These are phyloP conservation scores for Neurospora sp. DNA, from an alignment of 495 filamentous ascomycete species.

Conservation along the genomic window DNA sequence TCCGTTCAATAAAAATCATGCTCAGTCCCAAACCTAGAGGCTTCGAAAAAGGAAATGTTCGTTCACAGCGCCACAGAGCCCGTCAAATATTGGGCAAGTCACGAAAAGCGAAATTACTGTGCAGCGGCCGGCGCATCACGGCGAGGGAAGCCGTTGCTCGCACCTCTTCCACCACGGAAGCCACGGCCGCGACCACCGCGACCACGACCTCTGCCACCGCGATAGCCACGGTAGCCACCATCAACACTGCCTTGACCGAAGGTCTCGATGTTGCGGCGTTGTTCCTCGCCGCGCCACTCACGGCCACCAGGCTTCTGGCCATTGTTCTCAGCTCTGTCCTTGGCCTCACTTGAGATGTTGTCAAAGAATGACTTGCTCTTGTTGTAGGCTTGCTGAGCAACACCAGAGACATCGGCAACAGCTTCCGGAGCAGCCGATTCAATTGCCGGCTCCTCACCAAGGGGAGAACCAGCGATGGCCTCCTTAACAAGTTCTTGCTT, in stretches of 20 bases:
- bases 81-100: neutral
- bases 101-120: slow-evolving; percentile 14
- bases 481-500: slow-evolving; percentile 93
- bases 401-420: slow-evolving; percentile 26
- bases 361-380: slow-evolving; percentile 86
- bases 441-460: slow-evolving; percentile 42
- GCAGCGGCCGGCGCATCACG: slow-evolving; percentile 12
- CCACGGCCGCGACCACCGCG: slow-evolving; percentile 50
- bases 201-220: slow-evolving; percentile 59
- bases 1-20: slow-evolving; percentile 5
- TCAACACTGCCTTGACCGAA: slow-evolving; percentile 98
- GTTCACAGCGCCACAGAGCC: slow-evolving; percentile 4
- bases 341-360: slow-evolving; percentile 88
- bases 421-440: slow-evolving; percentile 19
- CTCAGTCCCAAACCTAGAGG: slow-evolving; percentile 6
- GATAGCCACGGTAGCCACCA: slow-evolving; percentile 64
- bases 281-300: slow-evolving; percentile 86
- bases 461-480: slow-evolving; percentile 68
- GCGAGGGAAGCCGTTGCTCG: slow-evolving; percentile 22
- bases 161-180: slow-evolving; percentile 35
- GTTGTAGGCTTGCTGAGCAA: slow-evolving; percentile 55
- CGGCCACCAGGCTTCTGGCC: slow-evolving; percentile 63
- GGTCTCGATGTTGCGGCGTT: slow-evolving; percentile 92
- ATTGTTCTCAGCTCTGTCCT: slow-evolving; percentile 70
- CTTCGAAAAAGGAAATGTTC: slow-evolving; percentile 5